Evolutionary conservation across 2,329 filamentous ascomycete genomes (phyloP), one percentile per base, ranked within the genome.

Genomic region (Aspergillus spinulosporus): DNA sequence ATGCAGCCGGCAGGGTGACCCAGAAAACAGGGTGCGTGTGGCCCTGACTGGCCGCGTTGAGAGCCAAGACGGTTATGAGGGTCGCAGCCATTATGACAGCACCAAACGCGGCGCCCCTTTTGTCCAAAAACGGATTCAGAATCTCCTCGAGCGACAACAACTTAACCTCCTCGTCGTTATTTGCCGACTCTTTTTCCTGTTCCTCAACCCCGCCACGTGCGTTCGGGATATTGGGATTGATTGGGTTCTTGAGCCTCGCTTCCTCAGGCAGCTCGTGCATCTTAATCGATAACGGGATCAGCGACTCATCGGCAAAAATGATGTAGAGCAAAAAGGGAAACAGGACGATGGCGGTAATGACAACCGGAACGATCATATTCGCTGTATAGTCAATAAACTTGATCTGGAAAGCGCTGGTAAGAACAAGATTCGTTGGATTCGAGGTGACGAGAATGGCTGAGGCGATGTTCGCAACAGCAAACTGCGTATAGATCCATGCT

Each of bases 391-490:
- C 78, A 66, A 90, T 83, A 69, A 90, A 90, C 49, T 82, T 87
- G 74, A 90, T 86, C 3, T 82, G 66, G 65, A 90, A 90, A 2
- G 88, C 88, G 3, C 88, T 87, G 0, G 88, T 87, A 0, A 90
- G 79, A 0, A 90, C 88, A 5, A 90, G 80, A 54, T 91, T 91
- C 2, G 88, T 90, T 0, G 88, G 88, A 58, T 91, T 91, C 0
- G 88, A 90, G 0, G 88, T 90, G 7, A 92, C 88, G 9, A 92
- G 76, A 26, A 90, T 88, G 0, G 88, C 87, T 0, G 88, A 90
- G 1, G 84, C 85, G 48, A 90, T 88, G 59, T 90, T 90, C 50
- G 87, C 87, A 1, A 89, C 71, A 12, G 88, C 82, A 56, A 90
- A 90, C 57, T 91, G 88, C 1, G 82, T 83, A 62, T 85, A 82